Base-by-base conservation (phyloP, 164 flowering plant genomes). In the Stephania cephalantha region DNA sequence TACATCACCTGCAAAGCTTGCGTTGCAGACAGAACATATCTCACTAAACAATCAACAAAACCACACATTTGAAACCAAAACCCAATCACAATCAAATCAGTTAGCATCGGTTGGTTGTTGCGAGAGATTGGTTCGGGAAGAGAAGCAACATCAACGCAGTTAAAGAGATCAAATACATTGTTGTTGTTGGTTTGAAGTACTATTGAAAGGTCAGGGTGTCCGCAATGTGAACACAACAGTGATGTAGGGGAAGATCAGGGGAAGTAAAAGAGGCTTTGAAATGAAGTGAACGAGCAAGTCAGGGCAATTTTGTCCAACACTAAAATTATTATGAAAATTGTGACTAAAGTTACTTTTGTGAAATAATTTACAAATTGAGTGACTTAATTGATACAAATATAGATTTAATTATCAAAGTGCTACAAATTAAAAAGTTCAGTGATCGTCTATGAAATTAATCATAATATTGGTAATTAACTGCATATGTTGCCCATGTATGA, bases 1-100 rank as follows among this genome's bases (percentile, higher is more conserved):
- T 87, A 94, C 78, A 92, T 9, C 71, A 88, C 87, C 80, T 86
- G 88, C 75, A 94, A 85, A 17, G 89, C 89, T 84, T 85, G 84
- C 76, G 85, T 97, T 94, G 76, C 74, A 78, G 72, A 48, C 8
- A 48, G 12, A 48, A 48, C 8, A 10, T 55, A 45, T 5, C 48
- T 20, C 68, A 25, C 25, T 10, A 11, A 29, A 9, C 66, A 7
- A 20, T 64, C 22, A 20, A 29, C 9, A 50, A 12, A 11, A 25
- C 45, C 25, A 35, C 5, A 64, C 15, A 9, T 2, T 42, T 31
- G 44, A 68, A 46, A 29, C 5, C 15, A 55, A 55, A 53, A 55
- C 25, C 25, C 61, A 64, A 25, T 25, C 25, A 25, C 25, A 25
- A 25, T 25, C 25, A 1, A 9, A 30, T 7, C 13, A 35, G 7